Conservation (phyloP, 2,329 filamentous ascomycete genomes). For the Ascomycota sp. region DNA sequence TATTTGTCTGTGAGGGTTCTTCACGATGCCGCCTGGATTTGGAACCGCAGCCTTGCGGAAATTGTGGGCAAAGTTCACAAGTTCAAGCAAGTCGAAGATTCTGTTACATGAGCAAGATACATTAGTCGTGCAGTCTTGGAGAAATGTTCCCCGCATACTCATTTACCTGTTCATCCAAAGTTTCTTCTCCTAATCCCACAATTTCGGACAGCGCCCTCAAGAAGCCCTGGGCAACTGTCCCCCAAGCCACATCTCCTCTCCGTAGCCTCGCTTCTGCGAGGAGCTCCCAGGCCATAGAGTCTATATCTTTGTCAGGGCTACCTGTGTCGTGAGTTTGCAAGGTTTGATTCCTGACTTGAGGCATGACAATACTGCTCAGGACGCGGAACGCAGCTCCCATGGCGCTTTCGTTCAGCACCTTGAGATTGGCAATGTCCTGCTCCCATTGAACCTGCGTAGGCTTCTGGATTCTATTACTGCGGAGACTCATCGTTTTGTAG, state of each 20-base stretch:
- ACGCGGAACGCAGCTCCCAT: constrained; percentile 6
- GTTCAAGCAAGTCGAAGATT: no score
- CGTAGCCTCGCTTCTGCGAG: constrained; percentile 8
- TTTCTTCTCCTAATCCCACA: constrained; percentile 4
- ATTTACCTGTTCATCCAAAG: no score
- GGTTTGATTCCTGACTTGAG: constrained; percentile 3
- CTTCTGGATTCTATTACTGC: constrained; percentile 4
- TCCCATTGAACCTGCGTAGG: constrained; percentile 13
- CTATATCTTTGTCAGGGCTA: constrained; percentile 8
- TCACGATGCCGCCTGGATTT: no score
- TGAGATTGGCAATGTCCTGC: constrained; percentile 11
- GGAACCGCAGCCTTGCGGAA: no score
- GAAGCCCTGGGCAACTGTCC: constrained; percentile 9
- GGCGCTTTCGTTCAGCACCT: constrained; percentile 9
- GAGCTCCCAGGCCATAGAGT: constrained; percentile 14
- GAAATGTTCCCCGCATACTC: no score
- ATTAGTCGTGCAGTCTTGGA: no score
- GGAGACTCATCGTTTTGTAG: constrained; percentile 7
- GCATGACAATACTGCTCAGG: constrained; percentile 10
- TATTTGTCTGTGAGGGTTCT: no score
- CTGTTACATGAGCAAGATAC: no score
- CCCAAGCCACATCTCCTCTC: constrained; percentile 11
- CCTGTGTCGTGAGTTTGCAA: constrained; percentile 2
- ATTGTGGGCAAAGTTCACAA: no score
- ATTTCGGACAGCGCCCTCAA: constrained; percentile 8